phyloP scores from a whole-genome alignment of 352 stramenopile genomes.

The Phytophthora capsici region DNA sequence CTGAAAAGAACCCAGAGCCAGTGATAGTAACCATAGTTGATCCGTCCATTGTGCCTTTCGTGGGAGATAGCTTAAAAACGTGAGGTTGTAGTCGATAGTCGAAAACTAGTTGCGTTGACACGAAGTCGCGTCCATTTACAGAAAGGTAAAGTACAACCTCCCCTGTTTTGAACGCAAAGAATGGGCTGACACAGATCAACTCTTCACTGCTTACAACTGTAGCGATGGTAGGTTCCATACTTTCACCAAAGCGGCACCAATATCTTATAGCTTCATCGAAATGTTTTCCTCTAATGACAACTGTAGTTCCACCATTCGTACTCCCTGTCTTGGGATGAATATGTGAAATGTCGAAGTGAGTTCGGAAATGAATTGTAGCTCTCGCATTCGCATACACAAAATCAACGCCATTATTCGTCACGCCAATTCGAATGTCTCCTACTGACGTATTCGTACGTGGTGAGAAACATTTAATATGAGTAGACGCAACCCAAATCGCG shows the following conservation, averaged over 20 bases:
- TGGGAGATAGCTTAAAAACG: conserved; percentile 54
- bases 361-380: conserved; percentile 34
- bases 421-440: conserved; percentile 31
- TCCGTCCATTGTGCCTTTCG: conserved; percentile 51
- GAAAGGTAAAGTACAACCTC: conserved; percentile 56
- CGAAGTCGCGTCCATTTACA: conserved; percentile 79
- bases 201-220: conserved; percentile 31
- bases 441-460: conserved; percentile 31
- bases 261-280: conserved; percentile 47
- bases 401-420: conserved; percentile 67
- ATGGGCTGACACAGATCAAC: conserved; percentile 51
- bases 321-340: conserved; percentile 58
- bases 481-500: conserved; percentile 57
- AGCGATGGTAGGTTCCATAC: conserved; percentile 30
- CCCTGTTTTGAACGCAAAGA: conserved; percentile 24
- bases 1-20: conserved; percentile 46
- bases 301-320: conserved; percentile 54
- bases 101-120: conserved; percentile 54
- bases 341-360: conserved; percentile 46
- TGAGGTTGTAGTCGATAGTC: conserved; percentile 49
- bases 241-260: conserved; percentile 74
- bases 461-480: conserved; percentile 57
- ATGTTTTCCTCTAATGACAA: conserved; percentile 61
- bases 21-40: conserved; percentile 62
- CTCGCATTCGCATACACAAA: conserved; percentile 24